These are phyloP conservation scores for Lactifluus echinatus DNA, from an alignment of 768 basidiomycete species.

Conservation along the genomic window DNA sequence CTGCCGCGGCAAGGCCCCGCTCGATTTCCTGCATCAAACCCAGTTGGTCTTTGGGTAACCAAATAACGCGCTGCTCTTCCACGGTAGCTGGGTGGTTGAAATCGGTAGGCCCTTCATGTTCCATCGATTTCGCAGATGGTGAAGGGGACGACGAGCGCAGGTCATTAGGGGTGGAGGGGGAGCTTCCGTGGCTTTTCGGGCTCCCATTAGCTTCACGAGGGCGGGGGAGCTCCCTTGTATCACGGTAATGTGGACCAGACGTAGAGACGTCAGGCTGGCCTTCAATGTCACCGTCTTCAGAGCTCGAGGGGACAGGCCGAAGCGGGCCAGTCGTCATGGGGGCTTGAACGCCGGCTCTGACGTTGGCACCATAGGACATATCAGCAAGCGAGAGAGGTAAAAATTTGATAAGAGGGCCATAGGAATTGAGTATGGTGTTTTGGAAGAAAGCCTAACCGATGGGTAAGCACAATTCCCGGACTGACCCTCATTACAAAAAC, in stretches of 20 bases:
- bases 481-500: constrained; percentile 23
- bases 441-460: constrained; percentile 56
- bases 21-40: constrained; percentile 60
- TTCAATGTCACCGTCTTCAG: neutral
- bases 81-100: constrained; percentile 84
- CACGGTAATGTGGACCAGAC: neutral
- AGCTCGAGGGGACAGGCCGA: neutral
- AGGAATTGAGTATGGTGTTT: constrained; percentile 65
- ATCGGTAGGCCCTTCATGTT: constrained; percentile 32
- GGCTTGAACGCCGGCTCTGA: neutral
- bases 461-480: neutral
- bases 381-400: constrained; percentile 78
- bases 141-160: constrained; percentile 8
- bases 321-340: neutral
- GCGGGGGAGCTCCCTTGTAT: neutral
- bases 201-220: neutral
- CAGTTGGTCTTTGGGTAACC: constrained; percentile 74
- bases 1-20: constrained; percentile 40
- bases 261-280: neutral
- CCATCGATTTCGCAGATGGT: constrained; percentile 24
- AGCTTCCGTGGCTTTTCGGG: neutral
- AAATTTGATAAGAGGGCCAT: constrained; percentile 67
- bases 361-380: constrained; percentile 37
- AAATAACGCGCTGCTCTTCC: constrained; percentile 66
- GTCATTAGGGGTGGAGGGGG: constrained; percentile 6